These are phyloP conservation scores for Lachnum nothofagi DNA, from an alignment of 2,329 filamentous ascomycete species.

Conservation along the genomic window DNA sequence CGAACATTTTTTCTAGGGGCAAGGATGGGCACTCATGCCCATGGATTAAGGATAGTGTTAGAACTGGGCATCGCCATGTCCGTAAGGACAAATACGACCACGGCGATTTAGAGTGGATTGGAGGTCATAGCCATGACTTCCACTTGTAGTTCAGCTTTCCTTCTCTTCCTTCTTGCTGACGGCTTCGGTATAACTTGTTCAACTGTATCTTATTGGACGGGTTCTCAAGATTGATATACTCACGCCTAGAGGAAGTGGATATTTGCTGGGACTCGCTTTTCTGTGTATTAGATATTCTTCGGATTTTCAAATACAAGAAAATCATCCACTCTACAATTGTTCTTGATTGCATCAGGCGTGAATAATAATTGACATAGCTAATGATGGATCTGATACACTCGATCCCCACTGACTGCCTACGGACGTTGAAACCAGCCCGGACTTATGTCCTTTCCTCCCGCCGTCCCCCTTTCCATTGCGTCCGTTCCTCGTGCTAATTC, in stretches of 20 bases:
- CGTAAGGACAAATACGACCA: conserved; percentile 53
- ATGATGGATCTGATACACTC: no score
- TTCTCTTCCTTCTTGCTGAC: conserved; percentile 11
- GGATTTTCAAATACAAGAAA: conserved; percentile 32
- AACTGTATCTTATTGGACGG: neutral
- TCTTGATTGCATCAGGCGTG: neutral
- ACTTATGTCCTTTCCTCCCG: no score
- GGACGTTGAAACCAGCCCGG: no score
- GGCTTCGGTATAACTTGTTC: conserved; percentile 9
- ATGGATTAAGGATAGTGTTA: conserved; percentile 42
- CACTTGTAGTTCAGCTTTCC: conserved; percentile 48
- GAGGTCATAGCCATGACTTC: conserved; percentile 70
- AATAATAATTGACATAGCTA: no score
- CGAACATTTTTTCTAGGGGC: conserved; percentile 32
- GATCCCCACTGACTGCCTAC: no score
- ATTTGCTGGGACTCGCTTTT: conserved; percentile 33
- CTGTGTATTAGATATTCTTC: conserved; percentile 34
- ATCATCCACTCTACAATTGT: conserved; percentile 34
- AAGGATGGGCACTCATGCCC: conserved; percentile 40
- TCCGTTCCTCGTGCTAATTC: neutral
- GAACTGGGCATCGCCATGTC: conserved; percentile 45
- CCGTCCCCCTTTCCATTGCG: neutral
- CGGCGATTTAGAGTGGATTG: conserved; percentile 88
- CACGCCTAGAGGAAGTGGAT: conserved; percentile 8
- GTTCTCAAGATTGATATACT: conserved; percentile 1